phyloP scores from a whole-genome alignment of 2,329 filamentous ascomycete species.

The Xylariaceae sp. region DNA sequence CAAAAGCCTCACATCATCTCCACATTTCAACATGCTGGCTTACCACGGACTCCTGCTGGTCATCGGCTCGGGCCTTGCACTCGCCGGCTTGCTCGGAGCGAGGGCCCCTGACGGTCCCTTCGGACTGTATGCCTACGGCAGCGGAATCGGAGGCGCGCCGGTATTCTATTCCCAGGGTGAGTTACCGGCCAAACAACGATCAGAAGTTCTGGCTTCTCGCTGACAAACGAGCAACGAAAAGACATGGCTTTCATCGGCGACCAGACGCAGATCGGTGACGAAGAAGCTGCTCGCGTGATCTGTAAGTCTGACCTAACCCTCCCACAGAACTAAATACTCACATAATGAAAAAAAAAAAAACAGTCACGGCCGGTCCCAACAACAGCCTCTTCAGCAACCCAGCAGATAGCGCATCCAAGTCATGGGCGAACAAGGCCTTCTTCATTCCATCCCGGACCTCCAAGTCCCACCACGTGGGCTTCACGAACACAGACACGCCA shows the following conservation, averaged over 20 bases:
- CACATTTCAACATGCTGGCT: constrained; percentile 2
- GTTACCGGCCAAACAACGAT: neutral
- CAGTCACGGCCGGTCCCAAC: constrained; percentile 15
- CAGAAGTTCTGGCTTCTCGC: neutral
- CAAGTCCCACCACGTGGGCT: constrained; percentile 18
- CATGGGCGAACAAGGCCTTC: constrained; percentile 24
- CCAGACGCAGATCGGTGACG: constrained; percentile 6
- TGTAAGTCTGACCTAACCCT: constrained; percentile 15
- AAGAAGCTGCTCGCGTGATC: constrained; percentile 13
- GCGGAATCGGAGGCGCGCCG: constrained; percentile 21
- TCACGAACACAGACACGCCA: constrained; percentile 11
- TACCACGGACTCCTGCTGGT: neutral
- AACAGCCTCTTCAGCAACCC: constrained; percentile 19
- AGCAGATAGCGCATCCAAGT: constrained; percentile 11
- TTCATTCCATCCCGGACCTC: constrained; percentile 19
- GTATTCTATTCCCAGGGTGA: constrained; percentile 24
- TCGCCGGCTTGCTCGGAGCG: constrained; percentile 4
- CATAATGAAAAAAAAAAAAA: too few species aligned
- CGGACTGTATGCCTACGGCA: constrained; percentile 26
- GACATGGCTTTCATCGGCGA: constrained; percentile 12
- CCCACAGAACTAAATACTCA: neutral
- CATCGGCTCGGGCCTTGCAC: constrained; percentile 3
- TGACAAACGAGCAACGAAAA: neutral
- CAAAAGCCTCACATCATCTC: neutral
- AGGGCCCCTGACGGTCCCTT: constrained; percentile 16